phyloP scores from a whole-genome alignment of 371 early-diverging fungal species.

The Mucor circinelloides region DNA sequence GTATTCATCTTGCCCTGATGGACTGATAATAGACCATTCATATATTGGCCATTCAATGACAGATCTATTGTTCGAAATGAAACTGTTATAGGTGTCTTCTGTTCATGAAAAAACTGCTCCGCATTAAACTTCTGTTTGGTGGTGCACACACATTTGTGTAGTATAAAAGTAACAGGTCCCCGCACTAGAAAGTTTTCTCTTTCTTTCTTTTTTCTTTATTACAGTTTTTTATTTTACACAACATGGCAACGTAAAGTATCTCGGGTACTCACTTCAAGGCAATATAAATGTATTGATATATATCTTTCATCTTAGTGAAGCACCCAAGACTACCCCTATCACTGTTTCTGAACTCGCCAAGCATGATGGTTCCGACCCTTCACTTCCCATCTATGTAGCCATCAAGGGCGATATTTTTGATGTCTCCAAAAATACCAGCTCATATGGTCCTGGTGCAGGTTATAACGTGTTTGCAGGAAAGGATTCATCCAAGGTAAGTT shows the following conservation, averaged over 20 bases:
- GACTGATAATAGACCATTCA: neutral
- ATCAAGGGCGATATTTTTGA: slow-evolving; percentile 85
- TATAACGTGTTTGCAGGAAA: slow-evolving; percentile 82
- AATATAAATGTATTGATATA: neutral
- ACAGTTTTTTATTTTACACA: neutral
- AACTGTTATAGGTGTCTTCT: too few relatives aligned
- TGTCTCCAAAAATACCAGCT: slow-evolving; percentile 66
- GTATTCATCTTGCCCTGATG: neutral
- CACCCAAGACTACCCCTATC: slow-evolving; percentile 55
- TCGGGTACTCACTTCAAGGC: neutral
- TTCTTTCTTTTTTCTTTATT: slow-evolving; percentile 4
- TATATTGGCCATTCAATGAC: neutral
- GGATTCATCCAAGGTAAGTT: slow-evolving; percentile 76
- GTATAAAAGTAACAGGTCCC: neutral
- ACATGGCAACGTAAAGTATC: slow-evolving; percentile 26
- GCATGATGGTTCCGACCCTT: slow-evolving; percentile 71
- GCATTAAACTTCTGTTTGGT: neutral
- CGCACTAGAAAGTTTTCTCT: neutral
- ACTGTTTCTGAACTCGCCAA: slow-evolving; percentile 68
- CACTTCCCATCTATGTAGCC: slow-evolving; percentile 77
- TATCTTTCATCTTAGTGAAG: slow-evolving; percentile 30
- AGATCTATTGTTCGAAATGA: neutral
- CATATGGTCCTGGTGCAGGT: slow-evolving; percentile 71
- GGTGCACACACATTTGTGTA: neutral
- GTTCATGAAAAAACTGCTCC: neutral